Evolutionary conservation across 1,139 yeast genomes (phyloP).

Genomic region (Yamadazyma conglobata): DNA sequence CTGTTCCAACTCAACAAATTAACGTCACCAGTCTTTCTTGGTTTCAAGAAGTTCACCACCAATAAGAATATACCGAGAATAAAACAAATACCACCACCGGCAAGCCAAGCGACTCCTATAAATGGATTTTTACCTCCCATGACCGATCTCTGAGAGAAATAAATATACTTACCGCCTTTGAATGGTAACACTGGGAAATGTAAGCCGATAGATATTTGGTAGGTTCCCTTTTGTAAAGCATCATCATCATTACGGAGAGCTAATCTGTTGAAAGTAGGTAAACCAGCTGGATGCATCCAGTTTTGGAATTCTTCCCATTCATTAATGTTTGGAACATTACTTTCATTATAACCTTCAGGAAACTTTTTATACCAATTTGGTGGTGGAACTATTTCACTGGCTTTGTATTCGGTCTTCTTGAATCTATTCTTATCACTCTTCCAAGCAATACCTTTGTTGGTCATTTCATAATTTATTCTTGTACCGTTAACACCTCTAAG

Average conservation of each 20-base stretch:
- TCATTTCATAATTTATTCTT: slow-evolving; percentile 43
- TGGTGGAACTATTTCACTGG: slow-evolving; percentile 69
- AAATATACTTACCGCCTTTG: slow-evolving; percentile 78
- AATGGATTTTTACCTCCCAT: slow-evolving; percentile 90
- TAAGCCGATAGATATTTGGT: slow-evolving; percentile 68
- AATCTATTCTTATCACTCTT: slow-evolving; percentile 53
- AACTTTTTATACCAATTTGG: slow-evolving; percentile 66
- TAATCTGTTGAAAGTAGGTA: slow-evolving; percentile 80
- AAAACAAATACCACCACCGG: slow-evolving; percentile 86
- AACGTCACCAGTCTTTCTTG: slow-evolving; percentile 74
- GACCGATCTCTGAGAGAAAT: slow-evolving; percentile 78
- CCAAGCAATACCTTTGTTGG: slow-evolving; percentile 66
- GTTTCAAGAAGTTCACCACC: slow-evolving; percentile 58
- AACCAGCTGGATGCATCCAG: slow-evolving; percentile 96
- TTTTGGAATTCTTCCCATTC: slow-evolving; percentile 76
- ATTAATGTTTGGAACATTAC: slow-evolving; percentile 60
- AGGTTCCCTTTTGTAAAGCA: slow-evolving; percentile 59
- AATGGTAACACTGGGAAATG: slow-evolving; percentile 86
- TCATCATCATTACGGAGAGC: slow-evolving; percentile 75
- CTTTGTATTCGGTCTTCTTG: slow-evolving; percentile 55
- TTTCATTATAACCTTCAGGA: slow-evolving; percentile 69
- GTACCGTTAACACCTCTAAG: slow-evolving; percentile 38
- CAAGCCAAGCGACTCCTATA: slow-evolving; percentile 86
- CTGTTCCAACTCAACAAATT: slow-evolving; percentile 72
- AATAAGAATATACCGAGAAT: slow-evolving; percentile 57